phyloP scores from a whole-genome alignment of 768 basidiomycete genomes.

The Boletus barrowsii region DNA sequence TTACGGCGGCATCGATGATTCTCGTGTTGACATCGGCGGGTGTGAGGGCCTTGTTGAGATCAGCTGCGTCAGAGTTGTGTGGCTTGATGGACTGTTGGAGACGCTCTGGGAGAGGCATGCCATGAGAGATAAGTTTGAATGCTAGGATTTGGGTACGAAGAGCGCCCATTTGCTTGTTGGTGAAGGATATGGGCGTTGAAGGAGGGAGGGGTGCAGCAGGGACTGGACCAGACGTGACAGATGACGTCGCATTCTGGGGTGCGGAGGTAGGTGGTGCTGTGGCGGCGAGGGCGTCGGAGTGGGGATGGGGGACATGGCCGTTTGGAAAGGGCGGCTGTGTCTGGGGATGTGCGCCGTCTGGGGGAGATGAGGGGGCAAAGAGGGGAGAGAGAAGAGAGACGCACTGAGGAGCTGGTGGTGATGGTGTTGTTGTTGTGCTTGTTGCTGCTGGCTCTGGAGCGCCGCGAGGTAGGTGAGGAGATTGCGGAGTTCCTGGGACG shows the following conservation, averaged over 20 bases:
- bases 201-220: conserved; percentile 53
- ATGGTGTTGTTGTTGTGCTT: conserved; percentile 27
- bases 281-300: conserved; percentile 9
- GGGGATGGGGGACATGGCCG: conserved; percentile 41
- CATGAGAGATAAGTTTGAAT: conserved; percentile 67
- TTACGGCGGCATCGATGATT: conserved; percentile 73
- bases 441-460: conserved; percentile 28
- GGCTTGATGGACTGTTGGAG: conserved; percentile 69
- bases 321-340: conserved; percentile 40
- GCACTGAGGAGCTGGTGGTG: conserved; percentile 33
- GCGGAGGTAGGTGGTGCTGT: conserved; percentile 18
- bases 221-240: conserved; percentile 49
- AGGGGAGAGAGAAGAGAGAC: conserved; percentile 5
- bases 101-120: conserved; percentile 63
- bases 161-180: conserved; percentile 67
- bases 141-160: conserved; percentile 83
- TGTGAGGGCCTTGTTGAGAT: conserved; percentile 64
- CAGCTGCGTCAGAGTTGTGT: conserved; percentile 56
- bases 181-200: conserved; percentile 76
- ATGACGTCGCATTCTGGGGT: conserved; percentile 17
- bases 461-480: conserved; percentile 38
- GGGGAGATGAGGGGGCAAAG: conserved; percentile 21
- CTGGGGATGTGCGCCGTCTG: conserved; percentile 26
- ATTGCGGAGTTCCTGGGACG: conserved; percentile 40
- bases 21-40: conserved; percentile 57